Evolutionary conservation across 2,329 filamentous ascomycete species (phyloP).

Genomic region (Hansfordia pulvinata): DNA sequence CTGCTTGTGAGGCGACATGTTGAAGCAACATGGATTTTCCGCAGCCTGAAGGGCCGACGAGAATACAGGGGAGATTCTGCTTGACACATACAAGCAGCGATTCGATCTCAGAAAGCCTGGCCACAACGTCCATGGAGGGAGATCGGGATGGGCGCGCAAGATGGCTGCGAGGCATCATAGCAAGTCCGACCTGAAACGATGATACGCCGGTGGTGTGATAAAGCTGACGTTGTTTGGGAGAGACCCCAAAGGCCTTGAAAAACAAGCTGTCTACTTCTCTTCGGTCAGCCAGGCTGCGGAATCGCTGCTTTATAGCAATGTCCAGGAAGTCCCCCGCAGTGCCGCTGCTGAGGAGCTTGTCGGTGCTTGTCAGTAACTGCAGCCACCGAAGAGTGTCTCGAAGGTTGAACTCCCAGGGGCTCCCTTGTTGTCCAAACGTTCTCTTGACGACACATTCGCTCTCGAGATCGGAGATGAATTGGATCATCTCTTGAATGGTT

Average conservation of each 20-base stretch:
- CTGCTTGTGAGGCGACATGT: conserved; percentile 66
- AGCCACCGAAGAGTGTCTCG: conserved; percentile 85
- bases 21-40: conserved; percentile 76
- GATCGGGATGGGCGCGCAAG: conserved; percentile 36
- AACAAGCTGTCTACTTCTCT: conserved; percentile 54
- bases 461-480: conserved; percentile 72
- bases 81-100: conserved; percentile 78
- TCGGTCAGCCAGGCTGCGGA: conserved; percentile 60
- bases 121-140: conserved; percentile 33
- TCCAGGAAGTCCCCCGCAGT: conserved; percentile 62
- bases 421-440: conserved; percentile 47
- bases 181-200: conserved; percentile 69
- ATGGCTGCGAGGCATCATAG: conserved; percentile 48
- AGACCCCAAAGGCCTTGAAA: conserved; percentile 41
- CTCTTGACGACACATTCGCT: conserved; percentile 48
- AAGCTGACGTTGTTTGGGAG: conserved; percentile 45
- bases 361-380: conserved; percentile 48
- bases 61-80: conserved; percentile 75
- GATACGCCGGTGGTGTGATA: conserved; percentile 55
- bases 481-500: conserved; percentile 55
- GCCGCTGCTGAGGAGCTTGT: conserved; percentile 46
- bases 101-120: conserved; percentile 62
- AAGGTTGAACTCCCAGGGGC: conserved; percentile 93
- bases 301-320: conserved; percentile 75
- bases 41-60: conserved; percentile 73